Percentiles rank a stretch among this genome's conserved stretches.
These are phyloP conservation scores for Leishmania amazonensis DNA, from an alignment of 208 protist species.

Conservation along the genomic window DNA sequence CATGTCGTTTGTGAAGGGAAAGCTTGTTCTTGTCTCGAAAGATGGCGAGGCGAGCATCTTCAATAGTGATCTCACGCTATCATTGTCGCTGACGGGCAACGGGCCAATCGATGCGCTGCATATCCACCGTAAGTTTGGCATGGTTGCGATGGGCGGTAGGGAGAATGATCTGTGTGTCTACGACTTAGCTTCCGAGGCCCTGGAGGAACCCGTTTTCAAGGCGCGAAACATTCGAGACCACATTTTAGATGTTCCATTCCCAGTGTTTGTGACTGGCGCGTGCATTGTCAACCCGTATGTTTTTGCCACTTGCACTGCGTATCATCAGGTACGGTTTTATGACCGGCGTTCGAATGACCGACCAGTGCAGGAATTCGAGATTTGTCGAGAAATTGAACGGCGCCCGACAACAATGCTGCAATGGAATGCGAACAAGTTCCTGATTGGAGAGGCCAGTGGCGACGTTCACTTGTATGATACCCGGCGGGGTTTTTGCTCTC, in stretches of 20 bases:
- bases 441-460: constrained; percentile 83
- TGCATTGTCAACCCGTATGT: constrained; percentile 83
- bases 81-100: constrained; percentile 35
- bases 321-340: constrained; percentile 86
- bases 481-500: constrained; percentile 77
- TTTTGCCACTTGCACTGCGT: constrained; percentile 73
- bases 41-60: constrained; percentile 49
- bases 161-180: constrained; percentile 80
- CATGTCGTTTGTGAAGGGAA: constrained; percentile 66
- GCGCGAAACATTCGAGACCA: constrained; percentile 74
- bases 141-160: constrained; percentile 73
- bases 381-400: constrained; percentile 80
- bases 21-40: constrained; percentile 55
- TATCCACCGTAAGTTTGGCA: constrained; percentile 79
- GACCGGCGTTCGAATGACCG: constrained; percentile 71
- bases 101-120: constrained; percentile 70
- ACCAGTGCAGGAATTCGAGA: constrained; percentile 84
- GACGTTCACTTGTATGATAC: constrained; percentile 89
- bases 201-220: constrained; percentile 53
- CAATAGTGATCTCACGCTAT: constrained; percentile 31
- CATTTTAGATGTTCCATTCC: constrained; percentile 76
- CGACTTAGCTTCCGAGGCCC: constrained; percentile 51
- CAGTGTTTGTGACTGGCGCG: constrained; percentile 69
- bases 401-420: constrained; percentile 75
- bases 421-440: constrained; percentile 89